A percentile compares a stretch with the other conserved stretches of the same genome.
Evolutionary conservation across 441 rosid species (phyloP).

Genomic region (Melastoma candidum): DNA sequence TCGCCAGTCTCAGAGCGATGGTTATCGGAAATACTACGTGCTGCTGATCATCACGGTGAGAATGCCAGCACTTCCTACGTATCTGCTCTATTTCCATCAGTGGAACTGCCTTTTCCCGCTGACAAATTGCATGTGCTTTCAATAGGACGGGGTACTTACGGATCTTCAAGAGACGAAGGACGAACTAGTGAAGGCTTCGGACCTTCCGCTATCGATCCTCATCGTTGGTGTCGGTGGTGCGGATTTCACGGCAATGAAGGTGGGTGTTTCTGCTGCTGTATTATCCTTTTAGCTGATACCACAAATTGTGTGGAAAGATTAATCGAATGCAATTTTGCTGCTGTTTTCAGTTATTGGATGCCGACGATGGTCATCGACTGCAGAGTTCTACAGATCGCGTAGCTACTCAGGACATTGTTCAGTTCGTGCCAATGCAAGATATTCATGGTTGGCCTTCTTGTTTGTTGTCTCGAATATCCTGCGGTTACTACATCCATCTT

Average conservation of each 20-base stretch:
- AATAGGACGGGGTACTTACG: slow-evolving; percentile 85
- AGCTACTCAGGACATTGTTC: slow-evolving; percentile 87
- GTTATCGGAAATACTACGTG: slow-evolving; percentile 50
- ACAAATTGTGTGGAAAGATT: neutral
- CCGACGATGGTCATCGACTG: slow-evolving; percentile 80
- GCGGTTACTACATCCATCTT: neutral
- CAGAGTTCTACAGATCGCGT: slow-evolving; percentile 75
- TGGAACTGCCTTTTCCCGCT: neutral
- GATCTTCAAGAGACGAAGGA: slow-evolving; percentile 98
- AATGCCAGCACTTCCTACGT: neutral
- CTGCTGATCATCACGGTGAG: slow-evolving; percentile 81
- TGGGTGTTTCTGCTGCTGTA: slow-evolving; percentile 29
- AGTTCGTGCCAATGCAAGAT: slow-evolving; percentile 69
- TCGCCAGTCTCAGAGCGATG: slow-evolving; percentile 54
- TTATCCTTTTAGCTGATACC: neutral
- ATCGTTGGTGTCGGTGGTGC: slow-evolving; percentile 97
- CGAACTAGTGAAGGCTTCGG: slow-evolving; percentile 82
- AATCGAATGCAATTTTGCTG: neutral
- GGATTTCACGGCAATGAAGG: slow-evolving; percentile 88
- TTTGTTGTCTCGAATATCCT: neutral
- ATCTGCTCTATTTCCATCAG: neutral
- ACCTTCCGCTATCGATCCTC: slow-evolving; percentile 80
- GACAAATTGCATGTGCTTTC: slow-evolving; percentile 1
- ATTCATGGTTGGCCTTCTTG: slow-evolving; percentile 51
- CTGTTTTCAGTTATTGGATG: slow-evolving; percentile 50